Conservation (phyloP, 306 rosid species). For the Trifolium fragiferum region DNA sequence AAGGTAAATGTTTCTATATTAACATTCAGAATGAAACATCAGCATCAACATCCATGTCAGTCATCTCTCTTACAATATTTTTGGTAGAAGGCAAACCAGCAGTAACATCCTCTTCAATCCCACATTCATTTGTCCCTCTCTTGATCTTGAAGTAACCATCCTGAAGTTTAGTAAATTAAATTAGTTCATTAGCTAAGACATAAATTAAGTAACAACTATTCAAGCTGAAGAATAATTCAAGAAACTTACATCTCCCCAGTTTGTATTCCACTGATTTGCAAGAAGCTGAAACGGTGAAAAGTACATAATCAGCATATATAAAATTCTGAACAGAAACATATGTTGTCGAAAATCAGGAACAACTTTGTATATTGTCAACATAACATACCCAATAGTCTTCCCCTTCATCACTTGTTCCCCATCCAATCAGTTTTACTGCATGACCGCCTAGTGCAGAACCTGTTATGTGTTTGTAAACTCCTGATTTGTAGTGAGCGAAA, state of each 20-base stretch:
- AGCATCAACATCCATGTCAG: constrained; percentile 45
- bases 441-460: constrained; percentile 86
- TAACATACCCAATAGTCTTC: constrained; percentile 91
- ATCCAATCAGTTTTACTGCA: constrained; percentile 93
- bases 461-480: constrained; percentile 88
- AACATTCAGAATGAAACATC: constrained; percentile 47
- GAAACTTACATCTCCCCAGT: constrained; percentile 93
- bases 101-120: constrained; percentile 77
- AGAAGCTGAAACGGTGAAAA: constrained; percentile 71
- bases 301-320: constrained; percentile 37
- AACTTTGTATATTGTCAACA: constrained; percentile 18
- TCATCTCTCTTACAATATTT: constrained; percentile 58
- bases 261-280: constrained; percentile 96
- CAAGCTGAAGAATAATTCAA: constrained; percentile 33
- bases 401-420: constrained; percentile 88
- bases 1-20: not conserved
- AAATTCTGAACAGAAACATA: constrained; percentile 16
- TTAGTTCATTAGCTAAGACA: constrained; percentile 25
- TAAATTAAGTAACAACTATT: constrained; percentile 12
- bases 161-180: constrained; percentile 51
- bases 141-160: constrained; percentile 94
- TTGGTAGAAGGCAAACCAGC: constrained; percentile 87
- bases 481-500: constrained; percentile 96
- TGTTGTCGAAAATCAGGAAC: constrained; percentile 24
- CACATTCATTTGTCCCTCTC: constrained; percentile 94